A percentile compares a stretch with the other conserved stretches of the same genome.
Conservation (phyloP, 495 filamentous ascomycete species). For the Hypoxylon lenormandii region DNA sequence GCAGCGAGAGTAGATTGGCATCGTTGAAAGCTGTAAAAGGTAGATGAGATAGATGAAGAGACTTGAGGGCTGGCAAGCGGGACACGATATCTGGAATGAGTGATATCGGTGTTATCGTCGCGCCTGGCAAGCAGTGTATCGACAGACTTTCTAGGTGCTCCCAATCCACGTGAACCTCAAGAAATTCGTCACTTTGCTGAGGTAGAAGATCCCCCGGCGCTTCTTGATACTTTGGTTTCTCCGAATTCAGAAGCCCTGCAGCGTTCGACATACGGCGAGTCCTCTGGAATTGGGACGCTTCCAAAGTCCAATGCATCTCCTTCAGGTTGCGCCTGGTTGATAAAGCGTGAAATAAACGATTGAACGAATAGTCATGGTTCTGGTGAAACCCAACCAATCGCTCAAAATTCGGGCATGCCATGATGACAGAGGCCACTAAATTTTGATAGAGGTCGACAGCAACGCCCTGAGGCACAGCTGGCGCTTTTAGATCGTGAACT, state of each 20-base stretch:
- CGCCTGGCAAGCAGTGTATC: slow-evolving; percentile 73
- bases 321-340: slow-evolving; percentile 78
- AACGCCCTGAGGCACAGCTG: slow-evolving; percentile 67
- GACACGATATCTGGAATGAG: slow-evolving; percentile 75
- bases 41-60: slow-evolving; percentile 80
- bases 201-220: slow-evolving; percentile 68
- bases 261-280: slow-evolving; percentile 48
- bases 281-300: slow-evolving; percentile 54
- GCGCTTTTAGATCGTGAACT: slow-evolving; percentile 79
- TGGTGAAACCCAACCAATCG: slow-evolving; percentile 76
- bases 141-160: slow-evolving; percentile 76
- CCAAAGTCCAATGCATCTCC: slow-evolving; percentile 83
- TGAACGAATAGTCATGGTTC: slow-evolving; percentile 76
- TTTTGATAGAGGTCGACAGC: slow-evolving; percentile 74
- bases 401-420: slow-evolving; percentile 87
- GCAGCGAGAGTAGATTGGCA: slow-evolving; percentile 73
- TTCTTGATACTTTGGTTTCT: slow-evolving; percentile 44
- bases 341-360: slow-evolving; percentile 80
- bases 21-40: slow-evolving; percentile 79
- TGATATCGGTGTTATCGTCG: slow-evolving; percentile 72
- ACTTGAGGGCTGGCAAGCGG: slow-evolving; percentile 73
- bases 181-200: slow-evolving; percentile 74
- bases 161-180: slow-evolving; percentile 79
- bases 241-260: slow-evolving; percentile 41
- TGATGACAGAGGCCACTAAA: slow-evolving; percentile 80